Evolutionary conservation across 31 red algal species (phyloP), one percentile per base, ranked within the genome.

Genomic region (Bonnemaisonia californica): DNA sequence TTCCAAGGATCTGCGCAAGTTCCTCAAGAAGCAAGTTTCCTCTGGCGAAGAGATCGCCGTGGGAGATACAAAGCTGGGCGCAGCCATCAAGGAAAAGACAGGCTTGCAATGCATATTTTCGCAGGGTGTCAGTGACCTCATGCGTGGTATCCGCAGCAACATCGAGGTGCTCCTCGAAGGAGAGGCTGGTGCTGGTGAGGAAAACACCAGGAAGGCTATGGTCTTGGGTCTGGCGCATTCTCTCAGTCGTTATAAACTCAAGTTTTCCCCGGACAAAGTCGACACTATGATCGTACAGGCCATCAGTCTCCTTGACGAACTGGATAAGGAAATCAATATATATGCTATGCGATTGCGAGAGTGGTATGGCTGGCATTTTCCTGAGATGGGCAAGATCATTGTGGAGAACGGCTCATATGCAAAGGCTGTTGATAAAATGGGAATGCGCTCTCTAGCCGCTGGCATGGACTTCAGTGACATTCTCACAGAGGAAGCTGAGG

Each of bases 351-450:
- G 97, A 28, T 62, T 96, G 40, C 83, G 93, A 21, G 97, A 99
- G 57, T 99, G 97, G 97, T 99, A 91, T 64, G 93, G 93, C 28
- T 99, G 97, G 97, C 97, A 99, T 35, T 99, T 99, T 66, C 97
- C 97, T 0, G 97, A 99, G 36, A 93, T 99, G 79, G 84, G 79
- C 11, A 96, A 95, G 75, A 90, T 99, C 48, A 80, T 95, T 42
- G 57, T 77, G 24, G 97, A 99, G 34, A 99, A 99, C 60, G 82
- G 62, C 26, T 57, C 84, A 0, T 99, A 99, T 75, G 97, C 97
- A 24, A 70, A 77, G 41, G 60, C 89, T 39, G 92, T 99, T 21
- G 67, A 85, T 28, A 86, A 79, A 21, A 95, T 99, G 97, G 81
- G 91, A 48, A 80, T 89, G 22, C 89, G 97, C 31, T 74, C 80